Evolutionary conservation across 2,329 filamentous ascomycete genomes (phyloP), one percentile per base, ranked within the genome.

Genomic region (Fusarium burgessii): DNA sequence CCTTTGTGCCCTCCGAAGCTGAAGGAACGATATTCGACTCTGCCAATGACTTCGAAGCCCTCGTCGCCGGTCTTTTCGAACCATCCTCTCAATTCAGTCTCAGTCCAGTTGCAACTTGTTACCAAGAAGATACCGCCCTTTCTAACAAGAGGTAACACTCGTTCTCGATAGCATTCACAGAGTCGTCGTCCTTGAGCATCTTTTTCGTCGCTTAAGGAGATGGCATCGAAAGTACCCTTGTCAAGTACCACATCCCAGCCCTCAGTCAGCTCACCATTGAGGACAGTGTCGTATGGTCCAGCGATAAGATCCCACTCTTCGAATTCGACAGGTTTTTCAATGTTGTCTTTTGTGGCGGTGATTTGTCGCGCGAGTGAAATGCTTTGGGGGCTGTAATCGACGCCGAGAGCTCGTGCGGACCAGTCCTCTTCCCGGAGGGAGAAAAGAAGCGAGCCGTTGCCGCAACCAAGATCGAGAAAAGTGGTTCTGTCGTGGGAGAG

Each of bases 101-200:
- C 94, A 2, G 95, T 98, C 96, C 96, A 99, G 82, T 99, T 99
- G 80, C 96, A 99, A 81, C 94, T 98, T 58, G 96, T 98, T 58
- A 99, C 89, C 65, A 98, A 81, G 74, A 98, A 88, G 27, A 93
- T 84, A 0, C 93, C 93, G 3, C 91, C 91, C 2, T 82, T 83
- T 74, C 89, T 90, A 55, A 98, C 87, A 70, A 98, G 85, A 32
- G 81, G 82, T 67, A 91, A 83, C 35, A 95, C 90, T 56, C 89
- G 88, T 49, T 87, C 85, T 50, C 89, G 87, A 82, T 99, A 99
- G 6, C 87, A 86, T 79, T 97, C 93, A 78, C 90, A 92, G 15
- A 92, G 85, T 58, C 92, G 87, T 40, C 88, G 83, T 1, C 87
- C 90, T 17, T 80, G 78, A 56, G 82, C 82, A 71, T 85, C 84